Conservation (phyloP, 108 stramenopile species). For the Ochromonas danica region DNA sequence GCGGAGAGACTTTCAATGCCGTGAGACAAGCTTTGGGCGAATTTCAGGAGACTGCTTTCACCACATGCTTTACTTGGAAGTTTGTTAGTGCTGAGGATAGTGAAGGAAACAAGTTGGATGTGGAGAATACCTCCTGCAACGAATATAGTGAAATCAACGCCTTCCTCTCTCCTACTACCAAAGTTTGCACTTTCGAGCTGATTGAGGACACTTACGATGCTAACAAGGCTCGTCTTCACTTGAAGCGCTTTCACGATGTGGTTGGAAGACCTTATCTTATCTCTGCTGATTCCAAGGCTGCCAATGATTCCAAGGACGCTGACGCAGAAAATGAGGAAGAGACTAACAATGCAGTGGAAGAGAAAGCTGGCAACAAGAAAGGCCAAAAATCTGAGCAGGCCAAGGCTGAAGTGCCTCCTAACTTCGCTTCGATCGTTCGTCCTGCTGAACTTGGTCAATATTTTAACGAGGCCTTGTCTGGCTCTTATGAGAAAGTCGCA, state of each 20-base stretch:
- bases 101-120: background rate
- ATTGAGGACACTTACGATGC: background rate
- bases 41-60: background rate
- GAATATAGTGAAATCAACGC: background rate
- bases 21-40: background rate
- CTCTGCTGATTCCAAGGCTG: background rate
- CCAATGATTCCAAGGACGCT: too few species aligned
- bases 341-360: too few species aligned
- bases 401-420: background rate
- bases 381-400: background rate
- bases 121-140: background rate
- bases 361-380: background rate
- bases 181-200: background rate
- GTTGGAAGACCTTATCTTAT: background rate
- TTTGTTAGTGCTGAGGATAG: background rate
- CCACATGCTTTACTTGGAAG: background rate
- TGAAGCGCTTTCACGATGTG: background rate
- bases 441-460: background rate
- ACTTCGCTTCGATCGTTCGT: background rate
- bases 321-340: too few species aligned
- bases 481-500: background rate
- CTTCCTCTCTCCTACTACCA: background rate
- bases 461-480: background rate
- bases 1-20: background rate
- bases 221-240: background rate